phyloP scores from a whole-genome alignment of 2,329 filamentous ascomycete genomes.

The Fusarium gaditjirri region DNA sequence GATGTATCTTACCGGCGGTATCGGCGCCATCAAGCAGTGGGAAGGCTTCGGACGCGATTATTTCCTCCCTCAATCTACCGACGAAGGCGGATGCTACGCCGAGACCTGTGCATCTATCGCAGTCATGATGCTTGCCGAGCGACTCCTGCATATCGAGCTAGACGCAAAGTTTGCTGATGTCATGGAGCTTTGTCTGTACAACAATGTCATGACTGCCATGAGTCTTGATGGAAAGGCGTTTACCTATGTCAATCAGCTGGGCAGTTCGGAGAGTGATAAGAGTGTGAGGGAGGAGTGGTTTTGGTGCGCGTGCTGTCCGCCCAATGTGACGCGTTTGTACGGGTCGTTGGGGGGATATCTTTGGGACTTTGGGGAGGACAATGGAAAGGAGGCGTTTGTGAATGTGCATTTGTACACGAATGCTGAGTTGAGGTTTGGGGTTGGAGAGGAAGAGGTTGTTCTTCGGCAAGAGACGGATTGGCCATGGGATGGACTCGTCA shows the following conservation, averaged over 20 bases:
- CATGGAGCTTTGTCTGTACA: constrained; percentile 71
- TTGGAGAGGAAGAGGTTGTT: constrained; percentile 48
- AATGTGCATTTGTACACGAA: constrained; percentile 68
- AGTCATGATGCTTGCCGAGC: constrained; percentile 69
- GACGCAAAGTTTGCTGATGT: constrained; percentile 65
- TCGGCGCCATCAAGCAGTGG: constrained; percentile 58
- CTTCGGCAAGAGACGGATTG: constrained; percentile 59
- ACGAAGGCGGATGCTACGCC: constrained; percentile 29
- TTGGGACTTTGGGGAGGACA: constrained; percentile 55
- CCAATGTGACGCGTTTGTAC: constrained; percentile 66
- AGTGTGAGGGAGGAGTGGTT: constrained; percentile 49
- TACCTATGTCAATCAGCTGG: constrained; percentile 71
- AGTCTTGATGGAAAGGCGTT: constrained; percentile 66
- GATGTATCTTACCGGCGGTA: constrained; percentile 71
- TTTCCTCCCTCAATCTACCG: constrained; percentile 28
- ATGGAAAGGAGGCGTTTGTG: constrained; percentile 49
- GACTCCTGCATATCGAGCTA: constrained; percentile 64
- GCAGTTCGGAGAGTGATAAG: constrained; percentile 49
- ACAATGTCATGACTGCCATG: constrained; percentile 68
- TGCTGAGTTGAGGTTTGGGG: constrained; percentile 55
- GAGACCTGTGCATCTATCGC: constrained; percentile 48
- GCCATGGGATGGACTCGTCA: constrained; percentile 66
- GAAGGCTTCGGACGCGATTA: constrained; percentile 37
- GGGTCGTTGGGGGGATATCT: constrained; percentile 67
- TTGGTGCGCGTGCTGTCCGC: constrained; percentile 68